Base-by-base conservation (phyloP, 2,329 filamentous ascomycete genomes). In the Chrysoporthe austroafricana region DNA sequence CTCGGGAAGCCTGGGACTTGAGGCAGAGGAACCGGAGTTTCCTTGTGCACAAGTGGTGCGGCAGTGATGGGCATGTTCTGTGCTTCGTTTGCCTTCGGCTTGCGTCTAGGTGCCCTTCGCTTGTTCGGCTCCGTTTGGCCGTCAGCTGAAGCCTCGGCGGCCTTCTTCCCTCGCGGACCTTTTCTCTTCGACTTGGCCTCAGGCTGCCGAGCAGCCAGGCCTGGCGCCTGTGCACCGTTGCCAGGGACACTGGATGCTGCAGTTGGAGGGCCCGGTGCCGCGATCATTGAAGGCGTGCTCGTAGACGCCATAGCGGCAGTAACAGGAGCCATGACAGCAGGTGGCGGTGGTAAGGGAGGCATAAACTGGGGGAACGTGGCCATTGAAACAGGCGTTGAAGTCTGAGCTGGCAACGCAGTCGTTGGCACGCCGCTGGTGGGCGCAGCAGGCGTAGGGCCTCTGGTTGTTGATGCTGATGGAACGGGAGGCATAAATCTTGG, bases 401-500 rank as follows among this genome's bases (percentile, higher is more conserved):
- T 39, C 36, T 39, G 36, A 14, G 16, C 21, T 34, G 26, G 26
- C 4, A 13, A 2, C 50, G 21, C 50, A 54, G 13, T 14, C 2
- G 2, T 34, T 21, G 14, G 8, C 6, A 7, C 46, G 18, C 3
- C 14, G 46, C 46, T n/a, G 4, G 18, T 8, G 46, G 46, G 14
- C n/a, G 46, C 46, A 9, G 18, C 6, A 21, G 46, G 13, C 26
- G 4, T 54, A 5, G 50, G 50, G 26, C 2, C 7, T 34, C 21
- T 4, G 5, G 32, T 21, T 32, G 21, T 21, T 54, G 50, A 54
- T 32, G 11, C 50, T 21, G 13, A 21, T 1, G 21, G 21, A 54
- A 54, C 32, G 50, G 4, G 50, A 54, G 50, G 50, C 50, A 54
- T 54, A 13, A 54, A 54, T 54, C 11, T 54, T 18, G 50, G 50